Evolutionary conservation across 768 basidiomycete species (phyloP), one percentile per base, ranked within the genome.

Genomic region (Mycena indigotica): DNA sequence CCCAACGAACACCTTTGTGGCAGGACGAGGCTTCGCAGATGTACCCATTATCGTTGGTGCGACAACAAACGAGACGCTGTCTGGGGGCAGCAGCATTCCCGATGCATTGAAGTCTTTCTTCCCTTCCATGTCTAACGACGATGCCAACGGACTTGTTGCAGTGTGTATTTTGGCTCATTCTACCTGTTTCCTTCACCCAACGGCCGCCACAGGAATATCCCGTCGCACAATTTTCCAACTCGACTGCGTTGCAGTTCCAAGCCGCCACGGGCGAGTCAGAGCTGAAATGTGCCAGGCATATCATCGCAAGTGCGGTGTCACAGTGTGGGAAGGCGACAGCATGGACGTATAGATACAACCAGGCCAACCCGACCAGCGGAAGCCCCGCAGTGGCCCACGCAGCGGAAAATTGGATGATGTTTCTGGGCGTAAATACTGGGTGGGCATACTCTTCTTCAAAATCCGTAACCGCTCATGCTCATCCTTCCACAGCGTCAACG

Each of bases 341-440:
- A 2, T 86, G 77, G 76, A 81, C 80, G 13, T 86, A 85, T 62
- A 76, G 84, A 25, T 86, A 84, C 67, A 85, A 86, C 67, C 81
- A 85, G 57, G 70, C 74, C 3, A 79, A 83, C 52, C 80, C 80
- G 5, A 79, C 80, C 0, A 58, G 61, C 3, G 70, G 70, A 16
- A 70, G 71, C 17, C 51, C 66, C 1, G 70, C 50, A 6, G 80
- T 82, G 1, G 68, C 52, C 1, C 85, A 86, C 59, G 78, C 85
- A 5, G 76, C 86, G 1, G 86, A 85, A 65, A 85, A 87, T 63
- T 86, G 82, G 81, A 85, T 85, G 83, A 82, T 86, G 84, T 86
- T 85, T 72, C 67, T 69, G 21, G 85, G 87, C 1, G 79, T 75
- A 1, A 81, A 81, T 56, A 85, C 84, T 28, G 85, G 85, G 86